phyloP scores from a whole-genome alignment of 495 filamentous ascomycete species.

The Arthonia radiata region DNA sequence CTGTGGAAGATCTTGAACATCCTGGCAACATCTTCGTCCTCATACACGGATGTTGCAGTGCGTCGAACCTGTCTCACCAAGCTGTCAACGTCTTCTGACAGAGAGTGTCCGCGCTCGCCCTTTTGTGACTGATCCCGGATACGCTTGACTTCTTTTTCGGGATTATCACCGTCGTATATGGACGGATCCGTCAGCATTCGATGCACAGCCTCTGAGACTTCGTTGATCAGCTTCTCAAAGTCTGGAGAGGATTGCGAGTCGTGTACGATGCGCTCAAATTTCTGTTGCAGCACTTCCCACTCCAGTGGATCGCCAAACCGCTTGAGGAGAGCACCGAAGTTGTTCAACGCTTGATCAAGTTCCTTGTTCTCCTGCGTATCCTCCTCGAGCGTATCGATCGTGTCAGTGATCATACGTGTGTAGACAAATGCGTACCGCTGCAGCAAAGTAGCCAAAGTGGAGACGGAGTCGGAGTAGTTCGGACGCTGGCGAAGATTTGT shows the following conservation, averaged over 20 bases:
- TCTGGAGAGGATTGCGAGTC: conserved; percentile 58
- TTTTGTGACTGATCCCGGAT: conserved; percentile 41
- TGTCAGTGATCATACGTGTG: conserved; percentile 39
- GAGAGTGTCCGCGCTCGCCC: conserved; percentile 32
- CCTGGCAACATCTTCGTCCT: conserved; percentile 44
- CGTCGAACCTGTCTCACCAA: conserved; percentile 42
- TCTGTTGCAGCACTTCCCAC: conserved; percentile 48
- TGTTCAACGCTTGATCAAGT: conserved; percentile 45
- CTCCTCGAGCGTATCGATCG: conserved; percentile 34
- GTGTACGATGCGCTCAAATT: conserved; percentile 39
- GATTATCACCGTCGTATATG: conserved; percentile 57
- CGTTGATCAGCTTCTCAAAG: conserved; percentile 52
- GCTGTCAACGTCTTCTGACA: conserved; percentile 49
- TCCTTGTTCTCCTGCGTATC: conserved; percentile 49
- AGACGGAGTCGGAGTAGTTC: conserved; percentile 70
- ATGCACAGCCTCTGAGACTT: conserved; percentile 46
- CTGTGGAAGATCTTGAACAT: conserved; percentile 35
- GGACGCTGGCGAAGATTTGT: conserved; percentile 43
- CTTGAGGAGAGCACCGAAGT: conserved; percentile 53
- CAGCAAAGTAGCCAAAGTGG: conserved; percentile 47
- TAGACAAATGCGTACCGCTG: conserved; percentile 58
- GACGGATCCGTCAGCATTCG: conserved; percentile 67
- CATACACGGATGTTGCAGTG: conserved; percentile 38
- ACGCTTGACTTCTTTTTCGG: conserved; percentile 42
- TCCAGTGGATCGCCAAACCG: conserved; percentile 50